A percentile compares a stretch with the other conserved stretches of the same genome.
Evolutionary conservation across 2,329 filamentous ascomycete species (phyloP).

Genomic region (Nannizzia gypsea): DNA sequence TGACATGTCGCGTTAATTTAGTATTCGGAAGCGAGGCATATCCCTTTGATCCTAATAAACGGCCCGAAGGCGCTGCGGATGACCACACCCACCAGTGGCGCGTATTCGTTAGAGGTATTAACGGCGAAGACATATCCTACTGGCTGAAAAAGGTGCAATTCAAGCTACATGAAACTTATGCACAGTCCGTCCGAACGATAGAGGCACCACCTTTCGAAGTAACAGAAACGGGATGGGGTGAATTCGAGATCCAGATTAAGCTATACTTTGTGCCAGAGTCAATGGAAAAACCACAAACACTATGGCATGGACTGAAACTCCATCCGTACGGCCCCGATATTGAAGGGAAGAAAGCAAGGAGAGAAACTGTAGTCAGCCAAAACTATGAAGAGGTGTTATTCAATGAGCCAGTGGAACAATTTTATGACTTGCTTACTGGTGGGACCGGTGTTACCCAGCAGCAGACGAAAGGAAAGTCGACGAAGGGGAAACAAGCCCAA

Average conservation of each 20-base stretch:
- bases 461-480: constrained; percentile 39
- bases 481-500: constrained; percentile 44
- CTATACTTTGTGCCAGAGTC: constrained; percentile 83
- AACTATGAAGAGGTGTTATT: constrained; percentile 91
- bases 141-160: constrained; percentile 97
- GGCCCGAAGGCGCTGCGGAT: constrained; percentile 62
- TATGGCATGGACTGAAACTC: constrained; percentile 83
- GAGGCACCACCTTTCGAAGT: constrained; percentile 75
- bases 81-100: constrained; percentile 97
- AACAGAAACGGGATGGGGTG: constrained; percentile 90
- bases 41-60: constrained; percentile 63
- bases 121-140: constrained; percentile 82
- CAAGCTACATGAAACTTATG: constrained; percentile 94
- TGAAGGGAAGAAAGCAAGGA: constrained; percentile 57
- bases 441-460: constrained; percentile 43
- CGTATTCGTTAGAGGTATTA: constrained; percentile 82
- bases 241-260: constrained; percentile 93
- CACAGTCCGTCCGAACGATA: constrained; percentile 75
- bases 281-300: constrained; percentile 86
- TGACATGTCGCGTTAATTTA: constrained; percentile 27
- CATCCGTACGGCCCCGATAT: constrained; percentile 75
- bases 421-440: constrained; percentile 74
- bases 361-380: constrained; percentile 59
- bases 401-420: constrained; percentile 88
- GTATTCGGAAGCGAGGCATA: constrained; percentile 70